A percentile compares a stretch with the other conserved stretches of the same genome.
Evolutionary conservation across 768 basidiomycete species (phyloP).

Genomic region (Sistotremastrum suecicum): DNA sequence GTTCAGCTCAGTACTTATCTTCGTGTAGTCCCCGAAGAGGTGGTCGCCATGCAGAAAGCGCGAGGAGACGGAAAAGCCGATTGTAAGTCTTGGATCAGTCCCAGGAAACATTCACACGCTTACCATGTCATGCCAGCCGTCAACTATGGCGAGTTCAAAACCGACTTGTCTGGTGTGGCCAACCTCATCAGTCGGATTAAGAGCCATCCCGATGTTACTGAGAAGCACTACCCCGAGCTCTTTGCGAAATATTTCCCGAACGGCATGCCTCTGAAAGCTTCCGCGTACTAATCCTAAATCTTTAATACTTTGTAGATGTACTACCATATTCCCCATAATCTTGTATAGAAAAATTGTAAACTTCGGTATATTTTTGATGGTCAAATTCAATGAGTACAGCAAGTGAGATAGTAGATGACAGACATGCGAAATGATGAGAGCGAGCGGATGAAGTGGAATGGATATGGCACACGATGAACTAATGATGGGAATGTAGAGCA

Average conservation of each 20-base stretch:
- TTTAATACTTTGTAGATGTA: too few species aligned
- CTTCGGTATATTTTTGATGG: too few species aligned
- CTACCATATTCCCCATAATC: too few species aligned
- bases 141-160: constrained; percentile 64
- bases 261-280: constrained; percentile 36
- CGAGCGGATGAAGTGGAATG: too few species aligned
- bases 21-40: constrained; percentile 42
- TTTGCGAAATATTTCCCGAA: constrained; percentile 60
- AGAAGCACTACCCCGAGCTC: constrained; percentile 60
- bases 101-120: neutral
- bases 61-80: constrained; percentile 48
- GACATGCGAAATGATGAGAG: too few species aligned
- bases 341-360: too few species aligned
- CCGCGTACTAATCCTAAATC: constrained; percentile 38
- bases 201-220: constrained; percentile 75
- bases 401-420: too few species aligned
- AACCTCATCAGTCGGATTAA: constrained; percentile 67
- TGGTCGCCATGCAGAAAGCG: constrained; percentile 27
- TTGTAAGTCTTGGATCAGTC: constrained; percentile 28
- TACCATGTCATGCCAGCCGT: constrained; percentile 34
- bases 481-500: too few species aligned
- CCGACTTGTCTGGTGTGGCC: constrained; percentile 54
- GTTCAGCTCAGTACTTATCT: too few species aligned
- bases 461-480: too few species aligned
- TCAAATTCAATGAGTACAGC: too few species aligned